Percentiles rank a stretch among this genome's conserved stretches.
These are phyloP conservation scores for Zygoascus tannicola DNA, from an alignment of 805 yeast genomes.

Conservation along the genomic window DNA sequence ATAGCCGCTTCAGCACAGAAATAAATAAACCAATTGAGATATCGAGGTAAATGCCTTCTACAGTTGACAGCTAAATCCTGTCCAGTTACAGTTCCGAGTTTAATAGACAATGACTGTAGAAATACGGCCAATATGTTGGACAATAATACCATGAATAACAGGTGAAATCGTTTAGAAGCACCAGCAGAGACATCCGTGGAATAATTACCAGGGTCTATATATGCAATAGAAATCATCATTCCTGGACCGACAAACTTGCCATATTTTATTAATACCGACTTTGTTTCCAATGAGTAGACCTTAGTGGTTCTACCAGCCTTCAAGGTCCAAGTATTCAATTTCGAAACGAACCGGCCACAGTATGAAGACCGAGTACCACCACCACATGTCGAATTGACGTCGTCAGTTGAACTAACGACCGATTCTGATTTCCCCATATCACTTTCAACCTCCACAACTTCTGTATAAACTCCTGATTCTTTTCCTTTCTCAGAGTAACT, in stretches of 20 bases:
- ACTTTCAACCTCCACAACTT: too few relatives aligned
- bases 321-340: neutral
- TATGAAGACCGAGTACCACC: too few relatives aligned
- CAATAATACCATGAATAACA: constrained; percentile 66
- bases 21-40: constrained; percentile 45
- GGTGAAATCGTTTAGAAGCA: constrained; percentile 71
- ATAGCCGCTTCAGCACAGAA: constrained; percentile 82
- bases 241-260: constrained; percentile 85
- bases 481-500: too few relatives aligned
- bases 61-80: constrained; percentile 84
- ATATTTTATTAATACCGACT: constrained; percentile 31
- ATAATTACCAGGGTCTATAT: constrained; percentile 97
- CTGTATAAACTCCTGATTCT: too few relatives aligned
- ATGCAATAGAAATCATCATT: constrained; percentile 86
- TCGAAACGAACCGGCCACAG: too few relatives aligned
- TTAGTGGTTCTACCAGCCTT: neutral
- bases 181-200: constrained; percentile 93
- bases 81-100: constrained; percentile 91
- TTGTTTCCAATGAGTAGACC: neutral
- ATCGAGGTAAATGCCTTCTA: constrained; percentile 58
- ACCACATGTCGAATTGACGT: too few relatives aligned
- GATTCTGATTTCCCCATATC: too few relatives aligned
- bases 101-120: constrained; percentile 75
- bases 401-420: too few relatives aligned
- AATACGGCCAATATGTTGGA: constrained; percentile 83